Conservation (phyloP, 345 rosid genomes). For the Acer campestre region DNA sequence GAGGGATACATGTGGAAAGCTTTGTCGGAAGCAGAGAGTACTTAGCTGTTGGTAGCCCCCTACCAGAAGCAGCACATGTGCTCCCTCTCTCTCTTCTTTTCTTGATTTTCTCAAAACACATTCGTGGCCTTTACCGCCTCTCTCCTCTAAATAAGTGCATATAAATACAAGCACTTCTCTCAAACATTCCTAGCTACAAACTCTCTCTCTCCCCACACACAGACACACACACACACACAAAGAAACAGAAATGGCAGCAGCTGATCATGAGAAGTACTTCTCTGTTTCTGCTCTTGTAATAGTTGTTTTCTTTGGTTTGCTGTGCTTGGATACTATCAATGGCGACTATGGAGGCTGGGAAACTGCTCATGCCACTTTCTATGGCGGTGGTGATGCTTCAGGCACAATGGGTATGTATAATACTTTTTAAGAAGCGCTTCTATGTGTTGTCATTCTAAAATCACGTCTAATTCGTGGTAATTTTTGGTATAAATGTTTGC, state of each 20-base stretch:
- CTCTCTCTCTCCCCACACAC: not conserved
- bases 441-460: too few relatives aligned
- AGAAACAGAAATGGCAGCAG: constrained; percentile 24
- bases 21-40: constrained; percentile 6
- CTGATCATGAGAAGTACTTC: not conserved
- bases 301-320: constrained; percentile 5
- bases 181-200: not conserved
- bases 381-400: constrained; percentile 50
- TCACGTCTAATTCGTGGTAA: not conserved
- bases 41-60: constrained; percentile 27
- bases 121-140: constrained; percentile 2
- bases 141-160: constrained; percentile 9
- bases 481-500: not conserved
- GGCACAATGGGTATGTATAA: constrained; percentile 45
- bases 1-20: constrained; percentile 2
- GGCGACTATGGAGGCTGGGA: constrained; percentile 46
- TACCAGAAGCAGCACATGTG: constrained; percentile 20
- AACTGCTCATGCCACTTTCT: constrained; percentile 49
- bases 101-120: constrained; percentile 11
- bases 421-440: not conserved
- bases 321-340: constrained; percentile 16
- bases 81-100: not conserved
- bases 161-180: constrained; percentile 21
- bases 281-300: constrained; percentile 14
- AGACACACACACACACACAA: too few relatives aligned